Evolutionary conservation across 305 asterid genomes (phyloP).

Genomic region (Andrographis paniculata): DNA sequence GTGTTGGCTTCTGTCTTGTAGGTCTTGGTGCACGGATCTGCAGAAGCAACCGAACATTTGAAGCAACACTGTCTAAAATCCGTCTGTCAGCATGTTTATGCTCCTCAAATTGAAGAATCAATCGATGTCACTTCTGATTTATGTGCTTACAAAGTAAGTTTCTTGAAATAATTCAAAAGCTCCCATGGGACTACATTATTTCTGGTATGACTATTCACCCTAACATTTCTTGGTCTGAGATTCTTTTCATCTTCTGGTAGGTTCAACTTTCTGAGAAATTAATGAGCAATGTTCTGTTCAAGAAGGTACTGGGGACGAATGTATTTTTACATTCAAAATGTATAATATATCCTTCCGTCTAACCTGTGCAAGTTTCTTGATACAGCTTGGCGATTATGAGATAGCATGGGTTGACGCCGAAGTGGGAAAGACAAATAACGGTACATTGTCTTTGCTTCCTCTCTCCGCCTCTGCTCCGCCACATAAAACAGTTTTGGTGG

Average conservation of each 20-base stretch:
- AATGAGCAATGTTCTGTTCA: constrained; percentile 85
- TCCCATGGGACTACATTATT: constrained; percentile 9
- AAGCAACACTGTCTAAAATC: constrained; percentile 82
- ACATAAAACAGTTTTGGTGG: constrained; percentile 92
- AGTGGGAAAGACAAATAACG: constrained; percentile 75
- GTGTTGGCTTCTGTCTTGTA: constrained; percentile 29
- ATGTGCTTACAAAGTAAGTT: constrained; percentile 87
- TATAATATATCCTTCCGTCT: constrained; percentile 11
- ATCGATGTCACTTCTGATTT: constrained; percentile 97
- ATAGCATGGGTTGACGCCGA: constrained; percentile 95
- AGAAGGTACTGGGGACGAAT: constrained; percentile 83
- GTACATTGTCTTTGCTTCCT: constrained; percentile 63
- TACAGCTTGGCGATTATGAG: constrained; percentile 91
- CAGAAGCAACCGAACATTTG: constrained; percentile 97
- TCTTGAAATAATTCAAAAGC: constrained; percentile 7
- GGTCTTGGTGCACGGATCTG: constrained; percentile 99
- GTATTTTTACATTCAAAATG: constrained; percentile 4
- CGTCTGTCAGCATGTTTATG: constrained; percentile 87
- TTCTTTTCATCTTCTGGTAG: constrained; percentile 28
- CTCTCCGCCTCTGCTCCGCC: constrained; percentile 62
- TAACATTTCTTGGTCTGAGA: constrained; percentile 12
- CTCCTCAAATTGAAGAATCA: constrained; percentile 90
- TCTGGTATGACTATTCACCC: neutral
- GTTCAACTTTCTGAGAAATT: constrained; percentile 91
- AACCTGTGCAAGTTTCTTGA: constrained; percentile 16